Base-by-base conservation (phyloP, 257 asterid species). In the Solanum sitiens region DNA sequence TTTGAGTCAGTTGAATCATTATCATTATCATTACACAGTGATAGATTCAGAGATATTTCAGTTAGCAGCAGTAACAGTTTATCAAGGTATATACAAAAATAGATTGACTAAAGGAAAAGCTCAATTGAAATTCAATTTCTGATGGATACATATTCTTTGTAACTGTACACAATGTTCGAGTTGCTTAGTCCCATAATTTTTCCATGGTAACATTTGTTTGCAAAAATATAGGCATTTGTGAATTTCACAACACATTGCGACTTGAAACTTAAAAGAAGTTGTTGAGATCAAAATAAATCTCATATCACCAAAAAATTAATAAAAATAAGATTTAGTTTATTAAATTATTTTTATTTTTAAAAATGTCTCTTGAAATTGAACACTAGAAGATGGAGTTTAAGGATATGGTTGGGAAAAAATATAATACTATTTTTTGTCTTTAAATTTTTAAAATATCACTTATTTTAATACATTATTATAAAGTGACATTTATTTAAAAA, bases 1-100 rank as follows among this genome's bases (percentile, higher is more conserved):
- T 90, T 86, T 27, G 91, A 89, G 71, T 45, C 89, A 21, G n/a
- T 91, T 65, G 82, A 88, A 18, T 75, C 86, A 65, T 86, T 89
- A 2, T 91, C 83, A 14, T 76, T 27, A 27, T 27, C 30, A 27
- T 27, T 44, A 15, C 32, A 42, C 32, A 42, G 74, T 18, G 56
- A 72, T n/a, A 87, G 88, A 25, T 73, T 87, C 30, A 70, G 83
- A 37, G 56, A 75, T 32, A 5, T 16, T 21, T 73, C 87, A 2
- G 89, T 87, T 88, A 72, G 61, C 32, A 85, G 83, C 72, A 35
- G 32, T 11, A 79, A 27, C 63, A 37, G 65, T 70, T 59, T 37
- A 47, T 80, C 85, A 16, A 47, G 44, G 68, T 47, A 25, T 47
- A 27, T 47, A 27, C 30, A 27, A 27, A 27, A 27, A 27, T 27